Base-by-base conservation (phyloP, 2,329 filamentous ascomycete species). In the Epichloe amarillans region DNA sequence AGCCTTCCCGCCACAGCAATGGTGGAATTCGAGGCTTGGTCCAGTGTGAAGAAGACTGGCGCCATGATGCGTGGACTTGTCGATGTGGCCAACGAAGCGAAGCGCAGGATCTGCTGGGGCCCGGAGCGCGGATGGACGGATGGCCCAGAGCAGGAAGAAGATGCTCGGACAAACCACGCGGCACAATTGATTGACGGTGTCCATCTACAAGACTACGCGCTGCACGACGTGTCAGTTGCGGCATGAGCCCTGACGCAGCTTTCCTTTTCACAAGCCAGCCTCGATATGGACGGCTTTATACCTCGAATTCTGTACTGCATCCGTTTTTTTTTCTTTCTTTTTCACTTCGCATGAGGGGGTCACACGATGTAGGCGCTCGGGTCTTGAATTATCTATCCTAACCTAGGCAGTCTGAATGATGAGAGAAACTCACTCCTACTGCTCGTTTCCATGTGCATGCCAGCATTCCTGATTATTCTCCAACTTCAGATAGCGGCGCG, bases 11-110 rank as follows among this genome's bases (percentile, higher is more conserved):
- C 69, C 38, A 62, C 86, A 2, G 61, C 72, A 8, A 68, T 70
- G 1, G 71, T 89, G 19, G 76, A 86, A 58, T 85, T 90, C 54
- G 86, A 90, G 64, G 85, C 76, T 0, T 86, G 76, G 61, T 67
- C 75, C 0, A 77, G 77, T 49, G 82, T 90, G 4, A 78, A 77
- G 62, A 83, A 81, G 61, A 73, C 72, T 1, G 79, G 82, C 14
- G 77, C 74, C 33, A 78, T 90, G 66, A 77, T 89, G 71, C 65
- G 68, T 10, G 77, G 72, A 2, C 66, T 90, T 19, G 62, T 84
- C 8, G 69, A 75, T 1, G 71, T 76, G 4, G 72, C 74, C 1
- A 68, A 65, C 10, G 64, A 70, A 7, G 69, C 72, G 17, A 66
- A 74, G 23, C 74, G 76, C 55, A 66, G 64, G 40, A 72, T 88